Evolutionary conservation across 2,329 filamentous ascomycete species (phyloP).

Genomic region (Aspergillus chevalieri): DNA sequence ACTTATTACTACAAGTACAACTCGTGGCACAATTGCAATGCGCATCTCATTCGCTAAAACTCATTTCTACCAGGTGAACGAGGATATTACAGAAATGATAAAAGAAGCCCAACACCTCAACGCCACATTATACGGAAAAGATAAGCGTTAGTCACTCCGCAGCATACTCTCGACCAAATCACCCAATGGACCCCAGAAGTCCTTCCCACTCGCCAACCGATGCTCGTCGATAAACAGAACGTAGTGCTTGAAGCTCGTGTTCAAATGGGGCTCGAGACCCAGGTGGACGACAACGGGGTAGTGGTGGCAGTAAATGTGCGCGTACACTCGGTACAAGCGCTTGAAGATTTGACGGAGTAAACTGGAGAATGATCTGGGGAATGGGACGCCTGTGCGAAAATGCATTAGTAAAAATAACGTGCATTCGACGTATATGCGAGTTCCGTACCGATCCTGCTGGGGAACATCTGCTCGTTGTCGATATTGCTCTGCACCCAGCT

Average conservation of each 20-base stretch:
- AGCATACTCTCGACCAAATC: constrained; percentile 98
- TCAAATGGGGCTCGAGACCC: constrained; percentile 91
- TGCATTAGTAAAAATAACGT: not conserved
- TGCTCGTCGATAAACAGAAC: constrained; percentile 98
- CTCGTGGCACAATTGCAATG: not conserved
- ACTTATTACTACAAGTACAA: not conserved
- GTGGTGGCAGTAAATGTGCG: constrained; percentile 99
- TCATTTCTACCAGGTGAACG: too few species aligned
- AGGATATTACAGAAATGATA: not conserved
- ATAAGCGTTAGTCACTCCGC: constrained; percentile 65
- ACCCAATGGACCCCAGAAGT: constrained; percentile 93
- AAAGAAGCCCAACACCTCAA: constrained; percentile 9
- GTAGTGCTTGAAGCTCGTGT: constrained; percentile 99
- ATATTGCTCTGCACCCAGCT: constrained; percentile 92
- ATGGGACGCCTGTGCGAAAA: constrained; percentile 66
- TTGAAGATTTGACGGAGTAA: constrained; percentile 97
- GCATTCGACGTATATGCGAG: not conserved
- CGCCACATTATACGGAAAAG: constrained; percentile 6
- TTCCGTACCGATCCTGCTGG: constrained; percentile 72
- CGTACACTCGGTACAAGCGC: constrained; percentile 96
- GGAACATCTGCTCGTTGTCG: constrained; percentile 91
- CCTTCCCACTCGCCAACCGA: constrained; percentile 81
- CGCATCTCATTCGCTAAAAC: not conserved
- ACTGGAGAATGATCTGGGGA: constrained; percentile 83
- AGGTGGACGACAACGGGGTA: constrained; percentile 95